A percentile compares a stretch with the other conserved stretches of the same genome.
Conservation (phyloP, 257 asterid genomes). For the Solanum chmielewskii region DNA sequence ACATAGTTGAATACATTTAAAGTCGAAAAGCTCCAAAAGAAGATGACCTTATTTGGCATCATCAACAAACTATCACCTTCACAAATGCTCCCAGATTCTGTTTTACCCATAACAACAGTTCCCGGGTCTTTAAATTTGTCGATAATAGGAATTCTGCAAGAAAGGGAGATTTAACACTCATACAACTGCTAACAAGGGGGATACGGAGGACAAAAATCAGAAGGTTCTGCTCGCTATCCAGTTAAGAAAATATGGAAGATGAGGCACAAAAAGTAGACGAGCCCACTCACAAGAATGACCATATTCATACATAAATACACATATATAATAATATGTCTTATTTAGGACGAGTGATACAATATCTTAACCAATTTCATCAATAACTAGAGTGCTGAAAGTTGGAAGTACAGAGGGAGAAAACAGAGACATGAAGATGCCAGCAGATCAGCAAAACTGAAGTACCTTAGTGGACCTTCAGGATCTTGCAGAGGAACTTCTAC, state of each 20-base stretch:
- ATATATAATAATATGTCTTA: not conserved
- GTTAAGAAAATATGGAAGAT: not conserved
- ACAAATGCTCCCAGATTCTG: conserved; percentile 82
- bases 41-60: conserved; percentile 89
- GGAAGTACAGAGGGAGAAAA: not conserved
- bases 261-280: not conserved
- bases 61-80: conserved; percentile 73
- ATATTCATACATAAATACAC: not conserved
- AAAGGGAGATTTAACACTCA: not conserved
- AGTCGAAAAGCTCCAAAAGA: not conserved
- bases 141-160: conserved; percentile 65
- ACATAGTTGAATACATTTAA: not conserved
- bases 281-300: not conserved
- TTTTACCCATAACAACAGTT: conserved; percentile 93
- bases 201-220: not conserved
- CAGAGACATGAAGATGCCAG: not conserved
- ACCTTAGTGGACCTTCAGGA: conserved; percentile 94
- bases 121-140: conserved; percentile 97
- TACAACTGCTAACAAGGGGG: not conserved
- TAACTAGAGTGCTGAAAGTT: not conserved
- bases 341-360: not conserved
- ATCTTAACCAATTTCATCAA: not conserved
- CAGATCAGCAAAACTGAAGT: not conserved
- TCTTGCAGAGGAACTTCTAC: conserved; percentile 71
- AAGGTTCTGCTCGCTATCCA: not conserved